Base-by-base conservation (phyloP, 345 rosid genomes). In the Syzygium oleosum region DNA sequence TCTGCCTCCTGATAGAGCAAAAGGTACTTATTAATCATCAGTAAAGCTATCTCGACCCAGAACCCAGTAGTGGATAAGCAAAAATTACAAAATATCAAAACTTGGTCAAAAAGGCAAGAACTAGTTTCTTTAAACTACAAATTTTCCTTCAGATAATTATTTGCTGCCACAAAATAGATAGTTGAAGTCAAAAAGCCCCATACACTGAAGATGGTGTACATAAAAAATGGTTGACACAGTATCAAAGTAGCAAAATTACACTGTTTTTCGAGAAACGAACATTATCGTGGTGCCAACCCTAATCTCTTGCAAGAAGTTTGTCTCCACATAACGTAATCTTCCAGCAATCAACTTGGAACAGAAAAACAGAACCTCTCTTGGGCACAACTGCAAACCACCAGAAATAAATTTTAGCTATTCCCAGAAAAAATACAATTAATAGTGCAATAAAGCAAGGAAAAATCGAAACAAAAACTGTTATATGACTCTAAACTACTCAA, bases 301-400 rank as follows among this genome's bases (percentile, higher is more conserved):
- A 87, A 56, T 92, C 93, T 93, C 98, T 91, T 85, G 95, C 94
- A 88, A 90, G 88, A 86, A 98, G 95, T 91, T 95, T 96, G 92
- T 96, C 97, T 34, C 99, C 99, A 19, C 87, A 93, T 84, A 98
- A 59, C 19, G 97, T 94, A 51, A 96, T 89, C 86, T 96, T 96
- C 99, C 97, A 96, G 93, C 95, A 90, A 87, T 96, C 95, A 52
- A 93, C 93, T 92, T 93, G 97, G 88, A 96, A 84, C 87, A 92
- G 87, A 88, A 98, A 96, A 85, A 96, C 92, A 29, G 98, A 96
- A 54, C 16, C 88, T 91, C 89, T 96, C 92, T 96, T 96, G 6
- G 99, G 89, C 87, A 98, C 98, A 91, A 94, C 98, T 98, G 94
- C 87, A 89, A 52, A 54, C 73, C 86, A 84, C 15, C 46, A n/a